Percentiles rank a stretch among this genome's conserved stretches.
These are phyloP conservation scores for Sporothrix schenckii DNA, from an alignment of 2,329 filamentous ascomycete genomes.

Conservation along the genomic window DNA sequence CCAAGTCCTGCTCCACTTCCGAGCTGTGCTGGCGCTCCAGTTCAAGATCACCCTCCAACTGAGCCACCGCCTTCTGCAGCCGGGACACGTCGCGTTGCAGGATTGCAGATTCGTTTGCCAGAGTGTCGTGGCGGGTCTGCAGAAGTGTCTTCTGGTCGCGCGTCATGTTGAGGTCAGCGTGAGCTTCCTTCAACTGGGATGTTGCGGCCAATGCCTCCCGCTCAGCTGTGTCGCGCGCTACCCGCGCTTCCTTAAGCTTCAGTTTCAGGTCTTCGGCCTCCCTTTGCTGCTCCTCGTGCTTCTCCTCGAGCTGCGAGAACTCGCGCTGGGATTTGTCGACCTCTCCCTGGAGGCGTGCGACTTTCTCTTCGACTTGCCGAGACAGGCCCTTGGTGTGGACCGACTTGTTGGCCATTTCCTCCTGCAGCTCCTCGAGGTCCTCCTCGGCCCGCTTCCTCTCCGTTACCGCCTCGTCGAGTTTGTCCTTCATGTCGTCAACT, in stretches of 20 bases:
- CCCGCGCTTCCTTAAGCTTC: constrained; percentile 50
- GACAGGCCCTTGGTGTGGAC: constrained; percentile 73
- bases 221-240: constrained; percentile 49
- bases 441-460: constrained; percentile 62
- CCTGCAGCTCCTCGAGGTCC: constrained; percentile 68
- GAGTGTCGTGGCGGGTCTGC: constrained; percentile 67
- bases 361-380: constrained; percentile 73
- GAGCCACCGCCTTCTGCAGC: constrained; percentile 51
- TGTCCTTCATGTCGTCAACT: constrained; percentile 58
- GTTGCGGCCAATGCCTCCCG: constrained; percentile 48
- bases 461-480: constrained; percentile 55
- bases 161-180: constrained; percentile 62
- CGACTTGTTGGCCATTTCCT: constrained; percentile 79
- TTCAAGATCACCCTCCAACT: constrained; percentile 54
- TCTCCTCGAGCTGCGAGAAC: constrained; percentile 56
- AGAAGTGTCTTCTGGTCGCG: constrained; percentile 68
- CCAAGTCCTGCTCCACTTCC: constrained; percentile 63
- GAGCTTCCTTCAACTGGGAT: constrained; percentile 57
- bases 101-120: constrained; percentile 67
- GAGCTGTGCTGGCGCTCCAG: constrained; percentile 61
- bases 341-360: constrained; percentile 67
- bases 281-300: constrained; percentile 51
- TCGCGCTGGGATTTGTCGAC: constrained; percentile 58
- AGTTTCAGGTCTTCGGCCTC: constrained; percentile 52
- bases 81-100: constrained; percentile 65